Conservation (phyloP, 2,329 filamentous ascomycete genomes). For the Aspergillus ochraceus region DNA sequence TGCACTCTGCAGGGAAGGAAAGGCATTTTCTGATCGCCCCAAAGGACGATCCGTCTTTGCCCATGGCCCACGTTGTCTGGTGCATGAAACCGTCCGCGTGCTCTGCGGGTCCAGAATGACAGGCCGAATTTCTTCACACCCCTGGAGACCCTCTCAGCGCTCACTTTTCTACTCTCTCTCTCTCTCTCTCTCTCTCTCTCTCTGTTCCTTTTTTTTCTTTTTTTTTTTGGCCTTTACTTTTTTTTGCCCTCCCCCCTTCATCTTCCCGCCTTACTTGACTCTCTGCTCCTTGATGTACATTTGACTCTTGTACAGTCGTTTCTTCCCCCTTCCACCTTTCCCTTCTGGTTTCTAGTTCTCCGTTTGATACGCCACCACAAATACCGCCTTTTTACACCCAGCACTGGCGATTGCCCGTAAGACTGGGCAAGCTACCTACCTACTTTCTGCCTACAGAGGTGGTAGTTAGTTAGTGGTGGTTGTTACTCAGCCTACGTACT, state of each 20-base stretch:
- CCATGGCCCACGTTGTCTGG: conserved; percentile 41
- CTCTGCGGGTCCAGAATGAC: conserved; percentile 39
- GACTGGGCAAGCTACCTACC: not conserved
- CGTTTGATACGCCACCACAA: not conserved
- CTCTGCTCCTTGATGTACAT: not conserved
- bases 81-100: conserved; percentile 42
- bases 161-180: conserved; percentile 2
- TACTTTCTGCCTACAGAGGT: too few species aligned
- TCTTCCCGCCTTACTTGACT: conserved; percentile 6
- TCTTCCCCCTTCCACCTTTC: not conserved
- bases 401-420: not conserved
- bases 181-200: conserved; percentile 9
- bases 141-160: conserved; percentile 11
- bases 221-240: conserved; percentile 10
- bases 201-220: conserved; percentile 2
- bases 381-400: not conserved
- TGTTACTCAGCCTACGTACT: not conserved
- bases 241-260: conserved; percentile 19
- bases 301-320: not conserved
- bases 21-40: conserved; percentile 25
- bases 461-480: not conserved
- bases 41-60: conserved; percentile 25
- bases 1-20: conserved; percentile 24
- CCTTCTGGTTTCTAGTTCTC: not conserved
- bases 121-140: conserved; percentile 35